Evolutionary conservation across 1,284 basidiomycete species (phyloP).

Genomic region (Pseudozyma hubeiensis): DNA sequence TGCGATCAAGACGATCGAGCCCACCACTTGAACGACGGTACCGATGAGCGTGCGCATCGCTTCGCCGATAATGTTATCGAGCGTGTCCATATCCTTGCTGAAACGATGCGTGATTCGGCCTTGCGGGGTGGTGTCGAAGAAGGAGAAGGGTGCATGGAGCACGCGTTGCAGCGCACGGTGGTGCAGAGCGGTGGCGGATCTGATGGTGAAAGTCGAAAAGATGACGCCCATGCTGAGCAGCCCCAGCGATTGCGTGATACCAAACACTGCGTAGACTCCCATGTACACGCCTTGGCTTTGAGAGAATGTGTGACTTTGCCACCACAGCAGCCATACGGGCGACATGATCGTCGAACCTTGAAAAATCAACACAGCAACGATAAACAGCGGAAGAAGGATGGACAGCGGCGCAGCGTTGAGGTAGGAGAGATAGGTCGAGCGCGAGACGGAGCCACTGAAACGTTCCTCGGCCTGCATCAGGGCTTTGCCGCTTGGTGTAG

Average conservation of each 20-base stretch:
- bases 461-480: slow-evolving; percentile 44
- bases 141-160: slow-evolving; percentile 46
- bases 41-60: slow-evolving; percentile 79
- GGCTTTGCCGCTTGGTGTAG: slow-evolving; percentile 1
- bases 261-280: slow-evolving; percentile 46
- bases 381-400: slow-evolving; percentile 30
- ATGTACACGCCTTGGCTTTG: slow-evolving; percentile 42
- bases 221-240: slow-evolving; percentile 48
- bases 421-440: slow-evolving; percentile 39
- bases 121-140: slow-evolving; percentile 54
- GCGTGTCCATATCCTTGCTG: slow-evolving; percentile 64
- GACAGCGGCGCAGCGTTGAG: slow-evolving; percentile 23
- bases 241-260: slow-evolving; percentile 30
- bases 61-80: slow-evolving; percentile 72
- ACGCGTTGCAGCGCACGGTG: slow-evolving; percentile 32
- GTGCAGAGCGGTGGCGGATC: slow-evolving; percentile 29
- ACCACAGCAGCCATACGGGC: slow-evolving; percentile 48
- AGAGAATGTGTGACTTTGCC: slow-evolving; percentile 18
- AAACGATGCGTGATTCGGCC: slow-evolving; percentile 54
- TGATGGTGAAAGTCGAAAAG: slow-evolving; percentile 39
- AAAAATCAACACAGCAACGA: slow-evolving; percentile 26
- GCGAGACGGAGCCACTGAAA: slow-evolving; percentile 23
- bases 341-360: slow-evolving; percentile 43
- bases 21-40: slow-evolving; percentile 77
- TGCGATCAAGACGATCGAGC: slow-evolving; percentile 80